phyloP scores from a whole-genome alignment of 345 rosid genomes.

The Salix caprea region DNA sequence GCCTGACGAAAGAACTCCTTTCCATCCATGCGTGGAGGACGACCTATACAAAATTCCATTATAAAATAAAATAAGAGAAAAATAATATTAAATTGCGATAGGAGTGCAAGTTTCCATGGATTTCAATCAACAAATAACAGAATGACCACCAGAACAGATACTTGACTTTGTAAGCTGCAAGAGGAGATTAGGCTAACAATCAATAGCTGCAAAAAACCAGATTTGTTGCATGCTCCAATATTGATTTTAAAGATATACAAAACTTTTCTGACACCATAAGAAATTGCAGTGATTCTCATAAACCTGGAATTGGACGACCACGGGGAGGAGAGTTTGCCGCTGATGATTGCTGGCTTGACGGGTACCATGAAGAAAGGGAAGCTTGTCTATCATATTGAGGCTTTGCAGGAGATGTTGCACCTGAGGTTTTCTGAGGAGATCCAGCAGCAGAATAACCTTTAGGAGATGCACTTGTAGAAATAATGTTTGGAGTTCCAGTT shows the following conservation, averaged over 20 bases:
- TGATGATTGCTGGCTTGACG: slow-evolving; percentile 90
- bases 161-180: neutral
- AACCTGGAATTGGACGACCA: slow-evolving; percentile 69
- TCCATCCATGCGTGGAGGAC: slow-evolving; percentile 75
- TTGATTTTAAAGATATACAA: neutral
- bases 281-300: slow-evolving; percentile 4
- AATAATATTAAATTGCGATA: neutral
- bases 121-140: neutral
- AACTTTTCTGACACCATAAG: neutral
- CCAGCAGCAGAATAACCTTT: slow-evolving; percentile 63
- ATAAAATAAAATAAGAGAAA: slow-evolving; percentile 2
- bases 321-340: slow-evolving; percentile 89
- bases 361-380: slow-evolving; percentile 63
- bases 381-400: slow-evolving; percentile 47
- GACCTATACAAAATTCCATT: slow-evolving; percentile 32
- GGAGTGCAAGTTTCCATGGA: neutral
- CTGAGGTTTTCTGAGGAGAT: slow-evolving; percentile 65
- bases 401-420: slow-evolving; percentile 61
- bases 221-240: neutral
- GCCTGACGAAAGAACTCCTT: slow-evolving; percentile 98
- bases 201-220: no score
- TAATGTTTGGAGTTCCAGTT: slow-evolving; percentile 66
- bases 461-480: slow-evolving; percentile 63
- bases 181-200: neutral
- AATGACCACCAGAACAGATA: neutral